Evolutionary conservation across 148 eudicot species (phyloP).

Genomic region (Amaranthus cruentus): DNA sequence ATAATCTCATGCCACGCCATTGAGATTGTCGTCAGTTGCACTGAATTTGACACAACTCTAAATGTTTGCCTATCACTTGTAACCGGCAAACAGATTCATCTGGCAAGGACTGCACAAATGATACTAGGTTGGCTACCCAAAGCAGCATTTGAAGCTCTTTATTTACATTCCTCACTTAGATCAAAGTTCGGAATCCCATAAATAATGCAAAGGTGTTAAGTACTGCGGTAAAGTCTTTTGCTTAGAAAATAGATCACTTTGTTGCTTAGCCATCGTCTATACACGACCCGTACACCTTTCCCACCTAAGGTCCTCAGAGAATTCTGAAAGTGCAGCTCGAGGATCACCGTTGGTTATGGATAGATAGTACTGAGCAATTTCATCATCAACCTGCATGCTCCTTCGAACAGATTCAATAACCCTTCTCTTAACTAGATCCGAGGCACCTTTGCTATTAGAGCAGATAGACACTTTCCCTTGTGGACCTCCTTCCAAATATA

Average conservation of each 20-base stretch:
- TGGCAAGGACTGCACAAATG: background rate
- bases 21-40: no score
- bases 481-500: slow-evolving; percentile 73
- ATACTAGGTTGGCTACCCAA: background rate
- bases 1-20: no score
- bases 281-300: slow-evolving; percentile 58
- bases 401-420: slow-evolving; percentile 74
- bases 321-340: slow-evolving; percentile 74
- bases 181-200: background rate
- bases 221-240: background rate
- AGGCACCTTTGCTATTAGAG: slow-evolving; percentile 34
- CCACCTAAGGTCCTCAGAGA: slow-evolving; percentile 76
- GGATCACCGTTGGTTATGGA: slow-evolving; percentile 78
- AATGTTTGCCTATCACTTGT: no score
- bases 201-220: background rate
- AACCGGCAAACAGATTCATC: background rate
- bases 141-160: background rate
- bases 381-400: slow-evolving; percentile 96
- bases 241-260: background rate
- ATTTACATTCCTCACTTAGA: background rate
- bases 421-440: slow-evolving; percentile 58
- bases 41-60: no score
- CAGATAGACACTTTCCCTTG: slow-evolving; percentile 21
- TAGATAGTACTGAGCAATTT: slow-evolving; percentile 81
- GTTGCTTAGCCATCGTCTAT: slow-evolving; percentile 16